Conservation (phyloP, 2,329 filamentous ascomycete genomes). For the Elsinoe batatas region DNA sequence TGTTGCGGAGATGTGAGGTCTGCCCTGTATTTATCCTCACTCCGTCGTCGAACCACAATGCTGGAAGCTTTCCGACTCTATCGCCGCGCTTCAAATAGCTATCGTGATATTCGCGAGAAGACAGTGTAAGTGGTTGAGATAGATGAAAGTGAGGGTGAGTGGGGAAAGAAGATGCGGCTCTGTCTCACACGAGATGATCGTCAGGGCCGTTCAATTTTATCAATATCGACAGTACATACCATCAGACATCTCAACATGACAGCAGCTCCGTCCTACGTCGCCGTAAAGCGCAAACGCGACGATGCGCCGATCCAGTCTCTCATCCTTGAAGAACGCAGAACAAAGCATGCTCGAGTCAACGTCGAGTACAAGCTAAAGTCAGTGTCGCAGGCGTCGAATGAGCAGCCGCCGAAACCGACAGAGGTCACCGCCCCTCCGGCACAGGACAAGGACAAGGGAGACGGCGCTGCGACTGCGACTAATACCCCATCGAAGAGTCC, state of each 20-base stretch:
- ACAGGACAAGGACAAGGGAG: not conserved
- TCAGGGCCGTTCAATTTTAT: constrained; percentile 9
- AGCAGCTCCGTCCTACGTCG: constrained; percentile 41
- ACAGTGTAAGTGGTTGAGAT: not conserved
- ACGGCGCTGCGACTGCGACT: not conserved
- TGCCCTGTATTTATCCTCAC: not conserved
- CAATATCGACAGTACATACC: not conserved
- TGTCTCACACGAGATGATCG: constrained; percentile 9
- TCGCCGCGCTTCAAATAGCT: no score
- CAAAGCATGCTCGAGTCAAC: constrained; percentile 15
- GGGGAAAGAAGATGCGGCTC: constrained; percentile 4
- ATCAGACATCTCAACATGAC: constrained; percentile 28
- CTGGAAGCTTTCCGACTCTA: not conserved
- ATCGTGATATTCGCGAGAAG: not conserved
- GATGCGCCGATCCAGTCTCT: constrained; percentile 36
- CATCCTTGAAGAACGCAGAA: constrained; percentile 17
- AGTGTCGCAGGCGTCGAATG: constrained; percentile 16
- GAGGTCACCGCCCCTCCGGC: not conserved
- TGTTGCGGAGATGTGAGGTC: not conserved
- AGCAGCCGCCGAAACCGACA: not conserved
- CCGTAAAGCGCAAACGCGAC: constrained; percentile 47
- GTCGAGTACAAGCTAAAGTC: constrained; percentile 11
- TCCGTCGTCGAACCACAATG: not conserved
- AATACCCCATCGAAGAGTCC: constrained; percentile 7
- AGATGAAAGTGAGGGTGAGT: not conserved